Evolutionary conservation across 345 rosid species (phyloP), one percentile per base, ranked within the genome.

Genomic region (Aurinia saxatilis): DNA sequence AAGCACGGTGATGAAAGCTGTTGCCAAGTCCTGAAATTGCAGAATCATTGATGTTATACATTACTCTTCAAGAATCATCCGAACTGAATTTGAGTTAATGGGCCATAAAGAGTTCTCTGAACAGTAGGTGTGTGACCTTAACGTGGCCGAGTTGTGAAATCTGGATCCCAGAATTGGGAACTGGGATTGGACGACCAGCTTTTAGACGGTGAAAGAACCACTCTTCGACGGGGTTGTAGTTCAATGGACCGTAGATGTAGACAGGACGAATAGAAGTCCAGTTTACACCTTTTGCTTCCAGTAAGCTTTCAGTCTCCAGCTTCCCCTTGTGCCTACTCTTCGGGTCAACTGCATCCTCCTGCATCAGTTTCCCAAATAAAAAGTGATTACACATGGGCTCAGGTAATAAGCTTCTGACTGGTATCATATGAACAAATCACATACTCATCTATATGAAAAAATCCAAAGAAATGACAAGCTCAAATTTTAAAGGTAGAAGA

Each of bases 251-350:
- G 25, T 93, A 93, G 44, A 93, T 93, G 77, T 90, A 93, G 54
- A 93, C 97, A 4, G 99, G 92, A 68, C 99, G 80, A 10, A 93
- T 14, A 8, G 99, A 90, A 71, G 99, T 90, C 86, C 90, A 93
- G 74, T 93, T 93, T 56, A 90, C 97, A 57, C 68, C 90, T 19
- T 68, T 93, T 53, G 88, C 74, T 61, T 66, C 68, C 16, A 87
- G 68, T 35, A 90, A 66, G 73, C 72, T 79, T 75, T 93, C 99
- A 0, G 99, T 87, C 51, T 80, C 90, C 34, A 90, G 87, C 80
- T 93, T 90, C 63, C 97, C 99, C 88, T 84, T 87, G 84, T 93
- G 97, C 83, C 99, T 79, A 60, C 99, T 93, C 80, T 93, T 87
- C 1, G 99, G 97, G 61, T 93, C 99, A 48, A 93, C 97, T 33